A percentile compares a stretch with the other conserved stretches of the same genome.
phyloP scores from a whole-genome alignment of 2,329 filamentous ascomycete genomes.

The Pyricularia sp. region DNA sequence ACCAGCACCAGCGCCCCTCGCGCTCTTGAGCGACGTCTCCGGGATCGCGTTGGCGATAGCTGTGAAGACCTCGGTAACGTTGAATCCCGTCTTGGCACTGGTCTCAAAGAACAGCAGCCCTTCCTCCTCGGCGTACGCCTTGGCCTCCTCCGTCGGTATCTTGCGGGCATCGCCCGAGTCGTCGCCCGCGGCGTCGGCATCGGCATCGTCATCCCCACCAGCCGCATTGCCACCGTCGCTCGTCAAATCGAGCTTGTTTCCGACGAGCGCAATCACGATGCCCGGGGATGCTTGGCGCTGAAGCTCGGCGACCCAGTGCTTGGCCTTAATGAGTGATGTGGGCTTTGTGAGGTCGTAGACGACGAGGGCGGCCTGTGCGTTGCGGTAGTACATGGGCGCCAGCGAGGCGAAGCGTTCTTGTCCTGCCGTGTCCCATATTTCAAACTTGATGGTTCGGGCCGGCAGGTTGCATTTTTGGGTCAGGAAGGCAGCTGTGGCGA shows the following conservation, averaged over 20 bases:
- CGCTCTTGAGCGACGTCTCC: slow-evolving; percentile 88
- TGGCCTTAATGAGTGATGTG: slow-evolving; percentile 89
- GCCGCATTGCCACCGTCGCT: slow-evolving; percentile 45
- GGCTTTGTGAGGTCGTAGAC: slow-evolving; percentile 98
- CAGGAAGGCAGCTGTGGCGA: slow-evolving; percentile 78
- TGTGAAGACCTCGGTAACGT: slow-evolving; percentile 93
- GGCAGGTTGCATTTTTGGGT: slow-evolving; percentile 98
- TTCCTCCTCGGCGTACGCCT: slow-evolving; percentile 91
- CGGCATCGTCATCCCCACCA: slow-evolving; percentile 34
- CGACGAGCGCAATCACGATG: slow-evolving; percentile 93
- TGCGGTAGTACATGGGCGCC: slow-evolving; percentile 99
- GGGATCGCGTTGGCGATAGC: slow-evolving; percentile 98
- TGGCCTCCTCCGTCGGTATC: slow-evolving; percentile 83
- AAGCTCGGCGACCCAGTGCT: slow-evolving; percentile 97
- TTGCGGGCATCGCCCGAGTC: slow-evolving; percentile 71
- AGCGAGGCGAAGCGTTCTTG: slow-evolving; percentile 96
- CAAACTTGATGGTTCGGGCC: slow-evolving; percentile 82
- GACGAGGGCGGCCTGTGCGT: slow-evolving; percentile 92
- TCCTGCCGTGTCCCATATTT: slow-evolving; percentile 97
- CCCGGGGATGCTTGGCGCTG: slow-evolving; percentile 93
- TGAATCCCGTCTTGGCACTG: slow-evolving; percentile 89
- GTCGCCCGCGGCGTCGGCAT: slow-evolving; percentile 43
- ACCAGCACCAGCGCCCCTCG: slow-evolving; percentile 59
- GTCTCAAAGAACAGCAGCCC: slow-evolving; percentile 94
- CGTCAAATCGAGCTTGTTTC: slow-evolving; percentile 91